Evolutionary conservation across 2,329 filamentous ascomycete genomes (phyloP).

Genomic region (Colletotrichum truncatum): DNA sequence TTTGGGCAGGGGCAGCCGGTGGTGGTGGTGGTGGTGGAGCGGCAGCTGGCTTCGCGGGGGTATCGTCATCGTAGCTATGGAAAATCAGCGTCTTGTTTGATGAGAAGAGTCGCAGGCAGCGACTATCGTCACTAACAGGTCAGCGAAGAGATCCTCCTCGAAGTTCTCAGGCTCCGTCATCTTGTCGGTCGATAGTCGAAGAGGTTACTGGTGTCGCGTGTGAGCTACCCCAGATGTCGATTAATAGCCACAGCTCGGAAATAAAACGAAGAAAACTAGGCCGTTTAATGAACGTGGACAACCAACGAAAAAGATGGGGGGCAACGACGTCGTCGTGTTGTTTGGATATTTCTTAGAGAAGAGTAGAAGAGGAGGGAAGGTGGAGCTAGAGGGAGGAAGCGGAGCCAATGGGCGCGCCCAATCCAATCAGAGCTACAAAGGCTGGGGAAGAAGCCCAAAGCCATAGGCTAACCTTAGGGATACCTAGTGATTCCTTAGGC

Average conservation of each 20-base stretch:
- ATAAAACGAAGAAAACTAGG: not conserved
- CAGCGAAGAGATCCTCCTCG: constrained; percentile 95
- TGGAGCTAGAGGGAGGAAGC: constrained; percentile 10
- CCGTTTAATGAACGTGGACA: constrained; percentile 14
- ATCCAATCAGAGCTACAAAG: constrained; percentile 27
- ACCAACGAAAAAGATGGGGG: not conserved
- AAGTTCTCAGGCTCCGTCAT: constrained; percentile 87
- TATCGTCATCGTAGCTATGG: constrained; percentile 73
- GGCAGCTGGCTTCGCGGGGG: constrained; percentile 49
- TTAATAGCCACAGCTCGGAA: not conserved
- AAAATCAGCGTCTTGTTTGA: not conserved
- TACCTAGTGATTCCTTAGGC: not conserved
- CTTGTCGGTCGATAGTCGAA: constrained; percentile 35
- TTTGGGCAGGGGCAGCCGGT: constrained; percentile 39
- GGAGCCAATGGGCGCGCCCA: constrained; percentile 22
- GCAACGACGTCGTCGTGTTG: not conserved
- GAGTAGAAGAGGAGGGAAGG: constrained; percentile 18
- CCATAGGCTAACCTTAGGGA: not conserved
- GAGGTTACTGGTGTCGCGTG: not conserved
- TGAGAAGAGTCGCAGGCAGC: constrained; percentile 34
- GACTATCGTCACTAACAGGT: constrained; percentile 73
- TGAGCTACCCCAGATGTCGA: not conserved
- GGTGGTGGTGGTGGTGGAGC: constrained; percentile 42
- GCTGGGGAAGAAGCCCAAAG: constrained; percentile 5
- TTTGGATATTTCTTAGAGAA: constrained; percentile 28